These are phyloP conservation scores for Ophiocordyceps camponoti-leonardi DNA, from an alignment of 2,329 filamentous ascomycete species.

Conservation along the genomic window DNA sequence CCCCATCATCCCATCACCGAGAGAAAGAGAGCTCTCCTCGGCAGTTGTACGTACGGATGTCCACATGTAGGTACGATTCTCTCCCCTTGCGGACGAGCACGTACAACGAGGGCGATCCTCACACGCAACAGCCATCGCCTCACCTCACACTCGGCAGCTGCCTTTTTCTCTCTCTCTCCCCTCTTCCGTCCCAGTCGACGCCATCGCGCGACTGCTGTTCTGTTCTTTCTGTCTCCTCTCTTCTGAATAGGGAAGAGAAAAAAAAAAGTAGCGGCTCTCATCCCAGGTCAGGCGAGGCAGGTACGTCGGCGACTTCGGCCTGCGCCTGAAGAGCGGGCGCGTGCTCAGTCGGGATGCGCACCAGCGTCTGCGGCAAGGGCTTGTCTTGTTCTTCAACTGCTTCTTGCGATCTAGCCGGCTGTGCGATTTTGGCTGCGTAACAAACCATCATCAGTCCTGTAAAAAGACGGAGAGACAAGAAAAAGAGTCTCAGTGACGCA, in stretches of 20 bases:
- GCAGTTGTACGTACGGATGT: too few relatives aligned
- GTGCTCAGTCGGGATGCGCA: slow-evolving; percentile 72
- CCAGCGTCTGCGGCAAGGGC: slow-evolving; percentile 59
- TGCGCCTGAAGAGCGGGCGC: slow-evolving; percentile 46
- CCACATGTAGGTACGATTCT: too few relatives aligned
- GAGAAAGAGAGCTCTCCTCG: too few relatives aligned
- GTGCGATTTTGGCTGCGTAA: slow-evolving; percentile 48
- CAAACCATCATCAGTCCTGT: neutral
- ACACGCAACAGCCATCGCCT: too few relatives aligned
- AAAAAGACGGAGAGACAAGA: too few relatives aligned
- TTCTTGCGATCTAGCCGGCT: slow-evolving; percentile 21
- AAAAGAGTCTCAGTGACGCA: too few relatives aligned
- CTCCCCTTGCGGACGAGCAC: too few relatives aligned
- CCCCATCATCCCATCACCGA: too few relatives aligned
- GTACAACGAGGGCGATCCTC: too few relatives aligned
- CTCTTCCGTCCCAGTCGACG: neutral
- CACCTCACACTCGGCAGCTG: neutral
- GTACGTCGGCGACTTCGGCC: slow-evolving; percentile 31
- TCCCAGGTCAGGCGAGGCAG: slow-evolving; percentile 16
- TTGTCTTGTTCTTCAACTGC: neutral
- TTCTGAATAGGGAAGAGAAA: slow-evolving; percentile 1
- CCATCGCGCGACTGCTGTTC: neutral
- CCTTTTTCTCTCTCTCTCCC: neutral
- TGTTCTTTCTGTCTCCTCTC: neutral
- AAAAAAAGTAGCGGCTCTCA: too few relatives aligned